Evolutionary conservation across 1,139 yeast species (phyloP), one percentile per base, ranked within the genome.

Genomic region (Taiozyma sp.): DNA sequence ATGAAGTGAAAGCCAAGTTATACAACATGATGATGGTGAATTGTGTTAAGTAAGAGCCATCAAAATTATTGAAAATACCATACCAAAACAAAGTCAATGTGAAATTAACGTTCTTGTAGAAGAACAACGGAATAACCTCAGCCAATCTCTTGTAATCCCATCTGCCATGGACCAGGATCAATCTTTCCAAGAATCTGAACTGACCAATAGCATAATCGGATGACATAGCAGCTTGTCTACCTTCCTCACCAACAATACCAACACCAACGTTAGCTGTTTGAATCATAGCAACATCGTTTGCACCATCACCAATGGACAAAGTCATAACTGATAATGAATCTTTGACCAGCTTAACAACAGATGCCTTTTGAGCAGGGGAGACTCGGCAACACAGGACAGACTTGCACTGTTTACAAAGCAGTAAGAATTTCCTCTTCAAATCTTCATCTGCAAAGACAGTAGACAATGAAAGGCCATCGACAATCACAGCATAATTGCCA

Each of bases 201-300:
- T 93, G 98, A n/a, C 97, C 99, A 67, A 93, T 75, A 2, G 97
- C 98, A 71, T 91, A 93, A 73, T 93, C 99, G 0, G 97, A 87
- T n/a, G 96, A 86, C 99, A 93, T 93, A 10, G 85, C 98, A 10
- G 99, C 99, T 68, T 92, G 98, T 47, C 98, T 77, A 59, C 99
- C 99, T 74, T 93, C 99, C 71, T 90, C 96, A 68, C 99, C 99
- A 48, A 96, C 96, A 63, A 93, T 93, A 69, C 99, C 99, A 47
- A 93, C 93, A 61, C 99, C 99, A 40, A 93, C 96, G 70, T 93
- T 96, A 1, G 99, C 99, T 44, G 96, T 93, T 68, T 93, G 98
- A 59, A 93, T 93, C 99, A 93, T 93, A 2, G 98, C 96, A 54
- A 93, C 99, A 71, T 93, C 99, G 67, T 93, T 93, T 41, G 98